phyloP scores from a whole-genome alignment of 306 rosid genomes.

The Medicago lupulina region DNA sequence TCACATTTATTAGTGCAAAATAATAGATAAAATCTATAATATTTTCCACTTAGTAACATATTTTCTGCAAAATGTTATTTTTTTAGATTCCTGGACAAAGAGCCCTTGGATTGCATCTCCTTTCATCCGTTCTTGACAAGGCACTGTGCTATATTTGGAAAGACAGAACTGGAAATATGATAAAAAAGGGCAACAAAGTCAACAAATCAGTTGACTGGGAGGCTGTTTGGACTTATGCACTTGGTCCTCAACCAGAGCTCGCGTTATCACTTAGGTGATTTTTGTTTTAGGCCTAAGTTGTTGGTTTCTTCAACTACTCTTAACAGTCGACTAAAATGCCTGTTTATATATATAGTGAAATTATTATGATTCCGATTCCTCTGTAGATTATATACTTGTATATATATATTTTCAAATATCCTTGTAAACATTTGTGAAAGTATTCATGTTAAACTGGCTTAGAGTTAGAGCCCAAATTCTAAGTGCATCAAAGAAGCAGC shows the following conservation, averaged over 20 bases:
- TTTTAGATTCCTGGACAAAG: conserved; percentile 92
- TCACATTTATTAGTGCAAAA: conserved; percentile 22
- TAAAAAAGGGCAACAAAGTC: conserved; percentile 44
- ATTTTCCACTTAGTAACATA: conserved; percentile 21
- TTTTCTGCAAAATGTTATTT: conserved; percentile 12
- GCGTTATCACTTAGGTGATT: conserved; percentile 80
- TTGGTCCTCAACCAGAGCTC: conserved; percentile 98
- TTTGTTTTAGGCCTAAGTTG: conserved; percentile 26
- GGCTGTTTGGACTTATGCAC: conserved; percentile 92
- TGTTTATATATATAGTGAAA: not conserved
- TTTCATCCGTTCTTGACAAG: conserved; percentile 77
- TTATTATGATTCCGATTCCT: not conserved
- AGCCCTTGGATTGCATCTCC: conserved; percentile 76
- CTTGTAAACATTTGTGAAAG: not conserved
- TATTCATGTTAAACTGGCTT: not conserved
- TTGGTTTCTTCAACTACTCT: conserved; percentile 33
- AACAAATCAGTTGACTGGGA: conserved; percentile 74
- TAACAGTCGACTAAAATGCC: not conserved
- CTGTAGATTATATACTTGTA: not conserved
- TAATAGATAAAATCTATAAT: conserved; percentile 5
- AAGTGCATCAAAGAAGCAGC: not conserved
- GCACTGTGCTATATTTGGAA: conserved; percentile 58
- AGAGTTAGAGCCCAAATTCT: not conserved
- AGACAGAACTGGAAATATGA: conserved; percentile 50
- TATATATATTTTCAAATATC: too few species aligned